A percentile compares a stretch with the other conserved stretches of the same genome.
phyloP scores from a whole-genome alignment of 495 filamentous ascomycete species.

The Hyphodiscus hymeniophilus region DNA sequence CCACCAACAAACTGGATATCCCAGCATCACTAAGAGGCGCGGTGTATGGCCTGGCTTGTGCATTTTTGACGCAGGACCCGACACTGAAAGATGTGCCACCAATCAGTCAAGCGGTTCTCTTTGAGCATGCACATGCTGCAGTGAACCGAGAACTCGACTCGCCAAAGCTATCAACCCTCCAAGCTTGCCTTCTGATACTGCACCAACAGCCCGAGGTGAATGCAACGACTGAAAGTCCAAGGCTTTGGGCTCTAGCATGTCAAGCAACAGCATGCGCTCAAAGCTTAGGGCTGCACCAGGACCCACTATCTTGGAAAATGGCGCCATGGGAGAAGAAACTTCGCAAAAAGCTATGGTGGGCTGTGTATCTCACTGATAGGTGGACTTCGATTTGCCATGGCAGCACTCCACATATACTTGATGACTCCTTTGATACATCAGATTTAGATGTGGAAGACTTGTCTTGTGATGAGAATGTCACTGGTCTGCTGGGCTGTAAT shows the following conservation, averaged over 20 bases:
- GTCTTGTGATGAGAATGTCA: slow-evolving; percentile 14
- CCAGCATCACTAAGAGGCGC: slow-evolving; percentile 17
- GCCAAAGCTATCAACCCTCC: slow-evolving; percentile 19
- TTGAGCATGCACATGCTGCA: slow-evolving; percentile 20
- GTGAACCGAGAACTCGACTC: slow-evolving; percentile 21
- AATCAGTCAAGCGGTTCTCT: slow-evolving; percentile 14
- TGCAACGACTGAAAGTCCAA: slow-evolving; percentile 21
- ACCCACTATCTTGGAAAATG: slow-evolving; percentile 18
- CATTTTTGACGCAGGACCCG: slow-evolving; percentile 18
- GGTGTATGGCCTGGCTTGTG: slow-evolving; percentile 19
- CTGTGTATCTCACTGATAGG: slow-evolving; percentile 15
- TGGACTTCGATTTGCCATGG: slow-evolving; percentile 23
- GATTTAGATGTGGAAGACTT: slow-evolving; percentile 10
- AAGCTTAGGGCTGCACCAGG: slow-evolving; percentile 19
- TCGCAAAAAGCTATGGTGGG: slow-evolving; percentile 21
- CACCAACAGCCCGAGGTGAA: slow-evolving; percentile 19
- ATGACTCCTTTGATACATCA: slow-evolving; percentile 8
- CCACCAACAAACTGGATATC: slow-evolving; percentile 11
- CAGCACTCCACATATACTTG: slow-evolving; percentile 17
- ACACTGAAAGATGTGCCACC: slow-evolving; percentile 2
- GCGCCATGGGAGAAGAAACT: slow-evolving; percentile 19
- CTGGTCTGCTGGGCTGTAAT: slow-evolving; percentile 1
- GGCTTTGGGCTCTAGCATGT: slow-evolving; percentile 21
- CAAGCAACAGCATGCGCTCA: slow-evolving; percentile 21
- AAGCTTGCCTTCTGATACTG: slow-evolving; percentile 20